phyloP scores from a whole-genome alignment of 805 yeast species.

The Wickerhamomyces hampshirensis region DNA sequence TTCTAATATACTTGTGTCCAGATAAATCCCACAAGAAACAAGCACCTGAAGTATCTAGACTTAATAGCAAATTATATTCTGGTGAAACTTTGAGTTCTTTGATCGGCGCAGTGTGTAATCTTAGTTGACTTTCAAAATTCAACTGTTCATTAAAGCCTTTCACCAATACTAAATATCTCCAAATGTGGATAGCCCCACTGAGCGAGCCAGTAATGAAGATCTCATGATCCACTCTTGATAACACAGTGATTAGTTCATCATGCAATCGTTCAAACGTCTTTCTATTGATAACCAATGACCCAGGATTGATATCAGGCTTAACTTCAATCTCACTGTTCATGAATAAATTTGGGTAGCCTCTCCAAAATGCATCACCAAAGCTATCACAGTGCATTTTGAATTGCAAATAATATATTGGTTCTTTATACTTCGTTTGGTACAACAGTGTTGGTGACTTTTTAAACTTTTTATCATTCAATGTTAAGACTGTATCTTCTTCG shows the following conservation, averaged over 20 bases:
- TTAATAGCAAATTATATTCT: slow-evolving; percentile 49
- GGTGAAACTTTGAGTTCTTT: slow-evolving; percentile 43
- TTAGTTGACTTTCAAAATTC: slow-evolving; percentile 39
- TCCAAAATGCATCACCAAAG: slow-evolving; percentile 38
- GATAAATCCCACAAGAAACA: slow-evolving; percentile 64
- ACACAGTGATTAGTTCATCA: slow-evolving; percentile 25
- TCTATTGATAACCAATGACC: slow-evolving; percentile 22
- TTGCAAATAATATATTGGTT: slow-evolving; percentile 41
- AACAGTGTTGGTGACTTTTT: slow-evolving; percentile 33
- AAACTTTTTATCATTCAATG: slow-evolving; percentile 28
- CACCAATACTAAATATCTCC: slow-evolving; percentile 32
- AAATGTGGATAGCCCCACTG: slow-evolving; percentile 57
- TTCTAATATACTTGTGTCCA: slow-evolving; percentile 44
- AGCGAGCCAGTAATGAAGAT: slow-evolving; percentile 35
- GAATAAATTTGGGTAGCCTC: slow-evolving; percentile 37
- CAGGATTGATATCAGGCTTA: slow-evolving; percentile 17
- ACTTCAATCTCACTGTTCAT: slow-evolving; percentile 24
- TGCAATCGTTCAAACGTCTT: slow-evolving; percentile 28
- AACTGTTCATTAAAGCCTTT: slow-evolving; percentile 25
- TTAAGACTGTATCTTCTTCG: slow-evolving; percentile 34
- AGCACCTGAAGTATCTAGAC: slow-evolving; percentile 50
- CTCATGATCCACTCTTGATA: slow-evolving; percentile 23
- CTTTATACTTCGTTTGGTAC: slow-evolving; percentile 37
- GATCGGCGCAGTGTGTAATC: slow-evolving; percentile 55
- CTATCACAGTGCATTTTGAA: slow-evolving; percentile 34